These are phyloP conservation scores for Mucor racemosus DNA, from an alignment of 371 early-diverging fungal species.

Conservation along the genomic window DNA sequence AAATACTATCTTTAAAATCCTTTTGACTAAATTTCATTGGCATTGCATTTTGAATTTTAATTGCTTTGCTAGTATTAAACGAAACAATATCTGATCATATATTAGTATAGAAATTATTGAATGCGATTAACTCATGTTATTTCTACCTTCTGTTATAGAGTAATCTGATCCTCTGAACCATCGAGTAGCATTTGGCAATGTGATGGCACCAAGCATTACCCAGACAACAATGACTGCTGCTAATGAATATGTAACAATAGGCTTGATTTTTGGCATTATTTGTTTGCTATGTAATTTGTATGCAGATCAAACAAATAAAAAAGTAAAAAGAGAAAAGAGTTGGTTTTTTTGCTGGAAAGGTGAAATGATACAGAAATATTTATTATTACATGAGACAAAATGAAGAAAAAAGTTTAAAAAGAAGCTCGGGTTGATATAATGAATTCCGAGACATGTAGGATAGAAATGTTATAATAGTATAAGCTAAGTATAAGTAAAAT, in stretches of 20 bases:
- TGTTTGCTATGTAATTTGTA: background rate
- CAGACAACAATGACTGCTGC: slow-evolving; percentile 13
- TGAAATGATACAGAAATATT: background rate
- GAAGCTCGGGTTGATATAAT: slow-evolving; percentile 11
- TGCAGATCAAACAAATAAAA: slow-evolving; percentile 14
- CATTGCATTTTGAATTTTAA: background rate
- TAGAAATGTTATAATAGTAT: background rate
- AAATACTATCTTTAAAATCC: slow-evolving; percentile 1
- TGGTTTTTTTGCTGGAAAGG: no score
- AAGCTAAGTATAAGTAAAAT: background rate
- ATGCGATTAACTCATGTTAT: no score
- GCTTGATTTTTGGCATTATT: slow-evolving; percentile 12
- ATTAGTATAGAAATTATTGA: background rate
- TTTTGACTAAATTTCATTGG: background rate
- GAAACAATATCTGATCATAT: background rate
- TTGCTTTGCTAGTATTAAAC: background rate
- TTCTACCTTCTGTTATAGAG: slow-evolving; percentile 14
- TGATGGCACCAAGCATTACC: slow-evolving; percentile 23
- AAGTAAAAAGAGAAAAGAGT: background rate
- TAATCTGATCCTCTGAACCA: slow-evolving; percentile 21
- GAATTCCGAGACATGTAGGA: slow-evolving; percentile 11
- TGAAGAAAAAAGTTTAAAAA: background rate
- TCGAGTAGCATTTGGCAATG: slow-evolving; percentile 21
- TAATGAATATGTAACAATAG: slow-evolving; percentile 17
- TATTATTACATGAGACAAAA: slow-evolving; percentile 8